Conservation (phyloP, 208 protist genomes). For the Crithidia mellificae region DNA sequence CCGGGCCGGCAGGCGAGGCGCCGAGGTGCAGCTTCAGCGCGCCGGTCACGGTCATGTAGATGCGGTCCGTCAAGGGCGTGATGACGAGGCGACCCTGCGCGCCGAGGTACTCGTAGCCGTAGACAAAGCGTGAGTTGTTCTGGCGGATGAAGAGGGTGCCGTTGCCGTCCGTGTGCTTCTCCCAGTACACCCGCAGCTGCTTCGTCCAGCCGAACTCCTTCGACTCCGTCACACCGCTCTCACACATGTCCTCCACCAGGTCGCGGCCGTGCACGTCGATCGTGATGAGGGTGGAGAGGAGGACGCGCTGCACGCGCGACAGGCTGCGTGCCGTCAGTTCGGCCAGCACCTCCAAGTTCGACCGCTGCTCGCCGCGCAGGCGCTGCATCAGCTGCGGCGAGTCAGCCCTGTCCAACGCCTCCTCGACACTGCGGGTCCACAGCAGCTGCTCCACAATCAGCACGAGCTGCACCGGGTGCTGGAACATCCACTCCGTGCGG, state of each 20-base stretch:
- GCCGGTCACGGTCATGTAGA: conserved; percentile 98
- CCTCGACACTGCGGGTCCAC: conserved; percentile 95
- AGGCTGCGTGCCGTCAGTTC: conserved; percentile 88
- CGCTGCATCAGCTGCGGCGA: conserved; percentile 68
- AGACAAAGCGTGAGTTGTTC: conserved; percentile 96
- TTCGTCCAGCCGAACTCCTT: conserved; percentile 97
- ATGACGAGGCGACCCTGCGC: conserved; percentile 96
- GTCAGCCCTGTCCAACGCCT: conserved; percentile 76
- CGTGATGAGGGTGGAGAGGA: conserved; percentile 96
- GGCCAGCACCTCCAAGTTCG: conserved; percentile 90
- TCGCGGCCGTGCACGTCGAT: conserved; percentile 98
- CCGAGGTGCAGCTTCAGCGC: conserved; percentile 95
- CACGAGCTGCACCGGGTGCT: conserved; percentile 94
- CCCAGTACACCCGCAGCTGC: conserved; percentile 98
- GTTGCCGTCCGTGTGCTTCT: conserved; percentile 87
- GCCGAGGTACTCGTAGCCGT: conserved; percentile 99
- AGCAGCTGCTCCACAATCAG: conserved; percentile 94
- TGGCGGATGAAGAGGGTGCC: conserved; percentile 95
- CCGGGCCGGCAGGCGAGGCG: conserved; percentile 93
- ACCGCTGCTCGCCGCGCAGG: conserved; percentile 81
- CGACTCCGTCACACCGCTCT: conserved; percentile 74
- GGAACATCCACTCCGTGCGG: conserved; percentile 91
- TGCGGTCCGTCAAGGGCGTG: conserved; percentile 97
- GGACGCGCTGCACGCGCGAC: conserved; percentile 90
- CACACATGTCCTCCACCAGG: conserved; percentile 93